These are phyloP conservation scores for Coniochaeta sp. DNA, from an alignment of 2,329 filamentous ascomycete genomes.

Conservation along the genomic window DNA sequence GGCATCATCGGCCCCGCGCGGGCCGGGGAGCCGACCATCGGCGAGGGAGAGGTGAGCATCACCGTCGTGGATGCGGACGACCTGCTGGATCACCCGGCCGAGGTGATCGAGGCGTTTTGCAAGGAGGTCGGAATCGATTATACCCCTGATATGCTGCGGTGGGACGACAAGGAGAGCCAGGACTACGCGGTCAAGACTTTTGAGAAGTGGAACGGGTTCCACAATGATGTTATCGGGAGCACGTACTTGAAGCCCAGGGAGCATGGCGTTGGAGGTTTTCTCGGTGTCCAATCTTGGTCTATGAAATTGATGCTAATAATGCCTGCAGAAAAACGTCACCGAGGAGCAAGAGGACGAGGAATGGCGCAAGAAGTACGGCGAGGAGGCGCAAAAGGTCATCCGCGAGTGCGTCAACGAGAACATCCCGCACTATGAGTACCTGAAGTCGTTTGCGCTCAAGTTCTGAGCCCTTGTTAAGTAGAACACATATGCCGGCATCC, in stretches of 20 bases:
- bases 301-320: constrained; percentile 5
- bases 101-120: constrained; percentile 73
- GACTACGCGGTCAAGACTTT: constrained; percentile 65
- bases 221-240: constrained; percentile 87
- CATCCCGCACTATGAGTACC: constrained; percentile 68
- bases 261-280: constrained; percentile 47
- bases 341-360: constrained; percentile 61
- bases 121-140: constrained; percentile 73
- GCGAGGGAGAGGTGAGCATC: constrained; percentile 46
- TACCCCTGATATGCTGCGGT: constrained; percentile 69
- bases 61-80: constrained; percentile 93
- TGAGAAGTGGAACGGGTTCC: constrained; percentile 96
- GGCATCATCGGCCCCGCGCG: constrained; percentile 53
- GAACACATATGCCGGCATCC: background rate
- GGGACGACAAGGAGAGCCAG: constrained; percentile 71
- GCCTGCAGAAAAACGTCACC: constrained; percentile 50
- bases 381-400: constrained; percentile 63
- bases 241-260: constrained; percentile 64
- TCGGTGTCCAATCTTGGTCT: background rate
- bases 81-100: constrained; percentile 75
- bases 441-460: constrained; percentile 70
- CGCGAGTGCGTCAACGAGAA: constrained; percentile 65
- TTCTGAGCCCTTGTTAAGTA: constrained; percentile 27
- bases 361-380: constrained; percentile 69
- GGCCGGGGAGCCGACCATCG: background rate